Evolutionary conservation across 768 basidiomycete genomes (phyloP), one percentile per base, ranked within the genome.

Genomic region (Chiua virens): DNA sequence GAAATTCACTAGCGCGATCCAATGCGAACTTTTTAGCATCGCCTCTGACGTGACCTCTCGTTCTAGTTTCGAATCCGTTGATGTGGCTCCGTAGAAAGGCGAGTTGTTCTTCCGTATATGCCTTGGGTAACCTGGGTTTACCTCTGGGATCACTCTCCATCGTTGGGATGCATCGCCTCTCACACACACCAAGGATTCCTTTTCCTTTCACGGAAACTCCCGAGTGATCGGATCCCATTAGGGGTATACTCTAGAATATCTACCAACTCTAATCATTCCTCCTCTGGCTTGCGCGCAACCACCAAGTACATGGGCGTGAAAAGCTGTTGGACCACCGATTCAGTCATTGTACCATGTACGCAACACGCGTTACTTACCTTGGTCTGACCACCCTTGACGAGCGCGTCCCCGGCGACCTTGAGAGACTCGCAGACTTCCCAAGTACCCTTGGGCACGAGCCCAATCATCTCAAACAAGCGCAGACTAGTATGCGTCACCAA

Each of bases 371-470:
- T 18, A 68, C 79, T 41, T 50, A 89, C 89, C 82, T 96, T 95
- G 50, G 78, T 79, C 67, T 87, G 85, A 17, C 96, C 96, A 60
- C 93, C 92, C 60, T 80, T 79, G 32, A 94, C 89, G 14, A 98
- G 75, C 0, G 88, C 77, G 35, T 82, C 82, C 8, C 74, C 85
- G n/a, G 94, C 93, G 32, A 87, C 70, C 71, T 89, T 93, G 55
- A 98, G 73, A 34, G 87, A 83, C 75, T 97, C 92, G 53, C 90
- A 89, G 32, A 98, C 92, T 50, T 89, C 83, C 62, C 76, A 85
- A 1, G 97, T 98, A 18, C 97, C 97, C 77, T 95, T 93, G 36
- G 97, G 97, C 13, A 95, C 73, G 15, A 96, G 8, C 0, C 92
- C 81, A 32, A 91, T 1, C 69, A 79, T 75, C 76, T 99, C 97